Percentiles rank a stretch among this genome's conserved stretches.
phyloP scores from a whole-genome alignment of 2,329 filamentous ascomycete species.

The Exophiala sp. region DNA sequence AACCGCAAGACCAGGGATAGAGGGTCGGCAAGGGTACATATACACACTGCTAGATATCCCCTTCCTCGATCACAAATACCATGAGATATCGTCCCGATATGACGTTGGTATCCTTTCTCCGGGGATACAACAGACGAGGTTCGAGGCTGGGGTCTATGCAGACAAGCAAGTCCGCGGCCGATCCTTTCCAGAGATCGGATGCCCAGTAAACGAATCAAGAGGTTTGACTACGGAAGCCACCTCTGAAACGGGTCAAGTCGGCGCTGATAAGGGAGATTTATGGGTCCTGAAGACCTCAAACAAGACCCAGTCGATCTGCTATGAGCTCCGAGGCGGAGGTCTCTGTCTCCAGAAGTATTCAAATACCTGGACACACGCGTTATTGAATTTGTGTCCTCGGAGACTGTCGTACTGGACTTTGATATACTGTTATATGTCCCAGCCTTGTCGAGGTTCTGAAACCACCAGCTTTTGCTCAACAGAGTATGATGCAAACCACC shows the following conservation, averaged over 20 bases:
- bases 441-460: not conserved
- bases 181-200: constrained; percentile 16
- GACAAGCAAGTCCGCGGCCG: constrained; percentile 22
- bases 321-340: constrained; percentile 16
- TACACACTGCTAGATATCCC: not conserved
- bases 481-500: not conserved
- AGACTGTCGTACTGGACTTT: not conserved
- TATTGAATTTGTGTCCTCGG: constrained; percentile 4
- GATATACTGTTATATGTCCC: not conserved
- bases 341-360: not conserved
- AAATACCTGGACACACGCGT: constrained; percentile 10
- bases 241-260: constrained; percentile 4
- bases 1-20: not conserved
- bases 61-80: not conserved
- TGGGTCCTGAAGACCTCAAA: constrained; percentile 1
- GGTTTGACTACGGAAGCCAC: constrained; percentile 4
- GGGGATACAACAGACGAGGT: constrained; percentile 13
- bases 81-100: constrained; percentile 2
- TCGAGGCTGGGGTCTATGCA: constrained; percentile 7
- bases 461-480: not conserved
- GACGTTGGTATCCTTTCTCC: constrained; percentile 25
- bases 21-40: constrained; percentile 6
- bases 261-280: constrained; percentile 18
- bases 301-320: constrained; percentile 2
- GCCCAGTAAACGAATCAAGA: constrained; percentile 10